These are phyloP conservation scores for Herpetospermum pedunculosum DNA, from an alignment of 306 rosid genomes.

Conservation along the genomic window DNA sequence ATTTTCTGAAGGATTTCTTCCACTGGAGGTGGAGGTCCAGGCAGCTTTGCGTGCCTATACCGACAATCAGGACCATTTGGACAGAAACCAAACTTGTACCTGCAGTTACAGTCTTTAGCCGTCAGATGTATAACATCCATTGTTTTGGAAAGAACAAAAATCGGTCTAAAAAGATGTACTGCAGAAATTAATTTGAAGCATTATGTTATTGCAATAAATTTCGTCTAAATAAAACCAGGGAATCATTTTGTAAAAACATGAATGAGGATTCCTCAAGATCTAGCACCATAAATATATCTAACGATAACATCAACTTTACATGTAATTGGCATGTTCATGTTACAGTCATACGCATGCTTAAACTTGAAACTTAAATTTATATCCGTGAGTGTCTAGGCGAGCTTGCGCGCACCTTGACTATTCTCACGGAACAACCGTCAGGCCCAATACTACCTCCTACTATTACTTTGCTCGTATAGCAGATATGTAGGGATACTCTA, in stretches of 20 bases:
- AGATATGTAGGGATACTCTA: neutral
- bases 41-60: constrained; percentile 82
- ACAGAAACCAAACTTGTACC: constrained; percentile 98
- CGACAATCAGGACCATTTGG: constrained; percentile 99
- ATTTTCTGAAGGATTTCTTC: constrained; percentile 98
- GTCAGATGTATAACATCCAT: neutral
- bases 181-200: neutral
- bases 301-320: neutral
- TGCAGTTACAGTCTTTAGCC: constrained; percentile 26
- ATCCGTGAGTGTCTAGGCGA: no score
- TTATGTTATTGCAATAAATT: neutral
- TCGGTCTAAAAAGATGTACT: neutral
- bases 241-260: neutral
- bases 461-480: neutral
- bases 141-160: neutral
- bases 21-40: constrained; percentile 94
- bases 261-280: neutral
- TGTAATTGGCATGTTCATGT: neutral
- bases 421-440: no score
- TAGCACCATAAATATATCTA: neutral
- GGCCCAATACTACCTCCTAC: neutral
- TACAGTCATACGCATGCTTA: neutral
- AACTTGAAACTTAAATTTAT: neutral
- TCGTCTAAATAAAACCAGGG: neutral
- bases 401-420: no score